A percentile compares a stretch with the other conserved stretches of the same genome.
Conservation (phyloP, 345 rosid genomes). For the Salix brachista region DNA sequence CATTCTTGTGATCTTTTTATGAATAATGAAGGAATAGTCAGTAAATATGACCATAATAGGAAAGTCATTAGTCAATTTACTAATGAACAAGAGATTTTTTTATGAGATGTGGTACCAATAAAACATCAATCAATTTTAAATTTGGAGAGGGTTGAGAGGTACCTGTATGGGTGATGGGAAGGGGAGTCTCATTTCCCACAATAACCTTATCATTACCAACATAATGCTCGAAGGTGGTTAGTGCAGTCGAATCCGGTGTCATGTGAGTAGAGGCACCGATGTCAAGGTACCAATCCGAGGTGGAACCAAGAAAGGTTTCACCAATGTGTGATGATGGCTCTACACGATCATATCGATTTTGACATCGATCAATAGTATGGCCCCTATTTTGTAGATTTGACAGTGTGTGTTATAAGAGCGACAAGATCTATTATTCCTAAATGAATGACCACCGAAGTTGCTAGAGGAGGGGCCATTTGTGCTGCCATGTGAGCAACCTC, state of each 20-base stretch:
- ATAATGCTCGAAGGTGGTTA: not conserved
- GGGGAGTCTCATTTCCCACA: constrained; percentile 4
- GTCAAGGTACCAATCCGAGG: not conserved
- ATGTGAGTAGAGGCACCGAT: not conserved
- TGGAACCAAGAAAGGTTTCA: not conserved
- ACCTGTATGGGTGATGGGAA: constrained; percentile 4
- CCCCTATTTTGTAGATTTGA: not conserved
- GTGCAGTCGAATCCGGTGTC: not conserved
- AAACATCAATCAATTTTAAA: not conserved
- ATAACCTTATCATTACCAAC: constrained; percentile 8
- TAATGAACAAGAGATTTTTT: constrained; percentile 14
- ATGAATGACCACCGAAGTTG: not conserved
- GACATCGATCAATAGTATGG: not conserved
- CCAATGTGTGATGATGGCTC: not conserved
- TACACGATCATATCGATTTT: not conserved
- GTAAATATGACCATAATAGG: not conserved
- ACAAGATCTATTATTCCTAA: no score
- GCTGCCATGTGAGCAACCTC: not conserved
- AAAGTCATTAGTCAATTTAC: constrained; percentile 2
- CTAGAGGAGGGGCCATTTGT: not conserved
- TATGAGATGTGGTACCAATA: not conserved
- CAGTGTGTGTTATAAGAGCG: not conserved
- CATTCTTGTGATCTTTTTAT: not conserved
- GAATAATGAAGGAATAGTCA: not conserved
- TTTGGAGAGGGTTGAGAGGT: not conserved